phyloP scores from a whole-genome alignment of 495 filamentous ascomycete genomes.

The Hypoxylon cercidicola region DNA sequence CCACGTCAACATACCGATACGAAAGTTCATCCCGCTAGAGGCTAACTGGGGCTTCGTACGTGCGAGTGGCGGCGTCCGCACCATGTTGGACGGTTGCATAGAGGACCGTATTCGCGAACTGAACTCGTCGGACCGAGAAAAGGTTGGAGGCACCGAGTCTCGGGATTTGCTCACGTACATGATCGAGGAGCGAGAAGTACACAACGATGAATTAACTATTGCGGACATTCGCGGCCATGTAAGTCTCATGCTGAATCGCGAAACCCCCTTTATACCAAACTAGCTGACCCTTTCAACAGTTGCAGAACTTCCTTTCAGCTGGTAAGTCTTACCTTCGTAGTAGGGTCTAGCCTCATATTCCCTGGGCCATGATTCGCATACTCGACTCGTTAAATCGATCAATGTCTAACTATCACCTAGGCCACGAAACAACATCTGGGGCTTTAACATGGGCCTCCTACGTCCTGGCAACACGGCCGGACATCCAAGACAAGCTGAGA shows the following conservation, averaged over 20 bases:
- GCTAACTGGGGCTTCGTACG: conserved; percentile 37
- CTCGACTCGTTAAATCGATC: too few relatives aligned
- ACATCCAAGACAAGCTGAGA: conserved; percentile 39
- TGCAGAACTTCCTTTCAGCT: conserved; percentile 43
- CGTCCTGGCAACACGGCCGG: conserved; percentile 27
- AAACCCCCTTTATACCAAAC: conserved; percentile 66
- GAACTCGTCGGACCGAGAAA: conserved; percentile 18
- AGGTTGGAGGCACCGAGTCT: conserved; percentile 12
- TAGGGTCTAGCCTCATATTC: conserved; percentile 8
- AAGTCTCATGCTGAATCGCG: conserved; percentile 61
- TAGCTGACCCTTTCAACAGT: conserved; percentile 59
- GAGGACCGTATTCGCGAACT: conserved; percentile 38
- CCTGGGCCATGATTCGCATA: not conserved
- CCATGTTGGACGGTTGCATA: conserved; percentile 28
- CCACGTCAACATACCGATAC: conserved; percentile 39
- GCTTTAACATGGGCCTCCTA: conserved; percentile 41
- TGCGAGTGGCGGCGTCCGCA: conserved; percentile 25
- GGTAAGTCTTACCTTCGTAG: conserved; percentile 20
- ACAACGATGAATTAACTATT: conserved; percentile 40
- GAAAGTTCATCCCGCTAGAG: conserved; percentile 36
- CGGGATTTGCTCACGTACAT: conserved; percentile 43
- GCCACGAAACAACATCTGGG: conserved; percentile 42
- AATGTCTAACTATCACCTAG: conserved; percentile 6
- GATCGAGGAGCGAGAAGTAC: conserved; percentile 33
- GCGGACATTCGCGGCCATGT: conserved; percentile 39